Base-by-base conservation (phyloP, 495 filamentous ascomycete species). In the Neohortaea acidophila region DNA sequence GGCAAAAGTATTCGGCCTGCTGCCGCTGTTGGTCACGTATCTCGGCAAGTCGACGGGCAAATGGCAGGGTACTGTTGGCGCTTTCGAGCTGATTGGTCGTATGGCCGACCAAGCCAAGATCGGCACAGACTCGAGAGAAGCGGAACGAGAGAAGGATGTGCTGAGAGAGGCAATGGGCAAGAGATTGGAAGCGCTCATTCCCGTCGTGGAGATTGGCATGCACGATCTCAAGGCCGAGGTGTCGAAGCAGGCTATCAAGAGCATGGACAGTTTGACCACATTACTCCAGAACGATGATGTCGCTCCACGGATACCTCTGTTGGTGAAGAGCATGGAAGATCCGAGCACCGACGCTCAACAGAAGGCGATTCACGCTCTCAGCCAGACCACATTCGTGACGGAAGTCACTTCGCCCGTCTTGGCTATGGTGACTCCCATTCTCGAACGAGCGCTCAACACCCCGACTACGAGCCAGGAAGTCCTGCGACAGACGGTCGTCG, bases 211-310 rank as follows among this genome's bases (percentile, higher is more conserved):
- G 63, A 68, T 66, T 32, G 85, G 84, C 44, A 94, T 99, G 86
- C 82, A 92, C 55, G 91, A 99, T 59, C 64, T 99, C 46, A 99
- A 96, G 66, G 51, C 64, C 39, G 89, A 97, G 86, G 67, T 83
- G 33, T 73, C 77, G 49, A 94, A 93, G 64, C 79, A 86, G 60
- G 77, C 91, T 17, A 60, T 77, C 58, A 81, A 84, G 62, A 81
- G 86, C 9, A 94, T 96, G 84, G 81, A 70, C 42, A 81, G 81
- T 20, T 61, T 99, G 27, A 91, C 84, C 9, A 81, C 81, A 9
- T 73, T 99, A 1, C 72, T 99, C 23, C 84, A 83, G 49, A 99
- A 99, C 64, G 89, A 99, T 60, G 89, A 99, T 59, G 84, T 99
- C 22, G 77, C 77, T 24, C 85, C 86, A 21, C 75, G 87, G 47